Evolutionary conservation across 2,329 filamentous ascomycete genomes (phyloP).

Genomic region (Cladobotryum protrusum): DNA sequence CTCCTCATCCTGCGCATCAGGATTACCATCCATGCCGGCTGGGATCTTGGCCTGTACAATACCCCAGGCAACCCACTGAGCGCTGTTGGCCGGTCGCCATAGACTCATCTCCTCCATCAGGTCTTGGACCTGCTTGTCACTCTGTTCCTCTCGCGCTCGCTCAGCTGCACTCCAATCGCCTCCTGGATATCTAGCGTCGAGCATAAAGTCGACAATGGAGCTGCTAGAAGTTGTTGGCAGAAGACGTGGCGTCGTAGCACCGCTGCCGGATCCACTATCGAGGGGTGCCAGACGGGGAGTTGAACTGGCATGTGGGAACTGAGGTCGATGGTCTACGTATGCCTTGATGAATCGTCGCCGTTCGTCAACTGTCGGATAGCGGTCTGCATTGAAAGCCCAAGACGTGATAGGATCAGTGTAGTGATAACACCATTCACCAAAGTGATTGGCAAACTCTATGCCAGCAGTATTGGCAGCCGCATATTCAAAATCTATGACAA

Average conservation of each 20-base stretch:
- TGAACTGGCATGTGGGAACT: constrained; percentile 49
- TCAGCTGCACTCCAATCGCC: constrained; percentile 49
- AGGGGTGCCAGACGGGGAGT: constrained; percentile 44
- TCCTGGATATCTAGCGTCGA: constrained; percentile 62
- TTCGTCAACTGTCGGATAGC: constrained; percentile 74
- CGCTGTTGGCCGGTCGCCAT: constrained; percentile 84
- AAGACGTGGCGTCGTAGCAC: constrained; percentile 29
- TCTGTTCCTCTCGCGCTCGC: constrained; percentile 52
- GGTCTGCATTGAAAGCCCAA: constrained; percentile 59
- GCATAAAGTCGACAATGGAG: constrained; percentile 66
- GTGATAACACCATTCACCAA: constrained; percentile 97
- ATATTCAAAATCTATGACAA: constrained; percentile 98
- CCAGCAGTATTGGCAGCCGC: constrained; percentile 82
- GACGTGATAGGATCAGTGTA: constrained; percentile 70
- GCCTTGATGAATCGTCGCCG: constrained; percentile 79
- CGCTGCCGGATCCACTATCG: constrained; percentile 31
- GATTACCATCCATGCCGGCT: constrained; percentile 48
- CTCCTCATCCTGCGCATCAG: constrained; percentile 40
- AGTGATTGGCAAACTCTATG: constrained; percentile 95
- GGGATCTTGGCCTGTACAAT: constrained; percentile 89
- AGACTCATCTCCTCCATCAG: constrained; percentile 73
- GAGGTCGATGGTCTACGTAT: constrained; percentile 76
- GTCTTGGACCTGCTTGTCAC: constrained; percentile 61
- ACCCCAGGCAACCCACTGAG: constrained; percentile 92
- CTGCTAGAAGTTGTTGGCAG: constrained; percentile 35